phyloP scores from a whole-genome alignment of 192 early-diverging fungal species.

The Cetraspora pellucida region DNA sequence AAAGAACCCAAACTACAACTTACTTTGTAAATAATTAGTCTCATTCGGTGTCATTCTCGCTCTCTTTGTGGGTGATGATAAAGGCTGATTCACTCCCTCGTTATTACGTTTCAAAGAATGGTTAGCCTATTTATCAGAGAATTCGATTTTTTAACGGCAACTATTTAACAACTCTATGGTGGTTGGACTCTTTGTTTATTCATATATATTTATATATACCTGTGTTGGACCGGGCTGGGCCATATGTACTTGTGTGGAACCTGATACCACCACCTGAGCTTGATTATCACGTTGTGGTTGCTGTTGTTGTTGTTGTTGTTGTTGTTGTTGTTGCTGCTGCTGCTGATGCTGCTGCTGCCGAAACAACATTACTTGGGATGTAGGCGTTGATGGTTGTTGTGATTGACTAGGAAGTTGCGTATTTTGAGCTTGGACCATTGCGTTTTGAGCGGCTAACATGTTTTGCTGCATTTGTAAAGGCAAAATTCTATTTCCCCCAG shows the following conservation, averaged over 20 bases:
- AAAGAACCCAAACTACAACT: not conserved
- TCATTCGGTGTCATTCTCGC: not conserved
- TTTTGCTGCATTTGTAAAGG: too few species aligned
- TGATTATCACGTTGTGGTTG: slow-evolving; percentile 1
- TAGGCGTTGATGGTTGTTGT: not conserved
- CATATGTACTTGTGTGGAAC: too few species aligned
- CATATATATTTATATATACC: too few species aligned
- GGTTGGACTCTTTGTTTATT: not conserved
- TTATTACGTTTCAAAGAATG: not conserved
- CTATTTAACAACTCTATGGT: not conserved
- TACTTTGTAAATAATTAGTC: not conserved
- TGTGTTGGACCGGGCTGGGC: too few species aligned
- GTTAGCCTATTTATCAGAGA: not conserved
- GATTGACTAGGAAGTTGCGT: not conserved
- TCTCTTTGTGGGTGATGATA: not conserved
- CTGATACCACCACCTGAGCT: not conserved
- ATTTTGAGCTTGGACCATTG: not conserved
- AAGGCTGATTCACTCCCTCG: not conserved
- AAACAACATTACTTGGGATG: too few species aligned
- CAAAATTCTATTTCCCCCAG: too few species aligned
- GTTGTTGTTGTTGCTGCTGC: not conserved
- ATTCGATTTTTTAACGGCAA: not conserved
- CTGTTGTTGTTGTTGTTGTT: slow-evolving; percentile 6
- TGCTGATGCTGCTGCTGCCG: not conserved
- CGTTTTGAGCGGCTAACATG: too few species aligned